Evolutionary conservation across 2,329 filamentous ascomycete genomes (phyloP), one percentile per base, ranked within the genome.

Genomic region (Didymella keratinophila): DNA sequence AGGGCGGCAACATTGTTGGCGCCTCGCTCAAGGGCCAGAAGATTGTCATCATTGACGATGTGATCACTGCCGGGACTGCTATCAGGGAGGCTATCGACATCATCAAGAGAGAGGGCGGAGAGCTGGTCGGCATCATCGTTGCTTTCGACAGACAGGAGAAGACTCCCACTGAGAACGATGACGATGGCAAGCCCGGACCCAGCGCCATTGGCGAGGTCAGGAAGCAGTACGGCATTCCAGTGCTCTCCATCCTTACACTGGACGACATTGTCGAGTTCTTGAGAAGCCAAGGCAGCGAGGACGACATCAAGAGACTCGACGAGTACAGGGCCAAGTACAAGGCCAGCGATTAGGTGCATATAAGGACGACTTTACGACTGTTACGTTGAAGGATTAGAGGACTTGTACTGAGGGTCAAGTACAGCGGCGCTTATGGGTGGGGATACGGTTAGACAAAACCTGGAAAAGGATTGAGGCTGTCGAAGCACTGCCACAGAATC

Each of bases 41-140:
- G 60, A 87, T 97, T 16, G 83, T 99, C 32, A 91, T 99, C 68
- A 89, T 99, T 39, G 95, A 99, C 81, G 95, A 98, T 79, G 94
- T 99, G 56, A 94, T 98, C 71, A 97, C 93, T 1, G 94, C 93
- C 0, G 95, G 95, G 27, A 98, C 93, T 1, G 95, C 95, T 39
- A 93, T 97, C 81, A 85, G 93, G 58, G 93, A 98, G 78, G 92
- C 94, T 14, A 93, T 98, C 60, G 87, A 87, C 53, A 95, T 97
- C 78, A 97, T 98, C 75, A 85, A 87, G 69, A 87, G 87, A 69
- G 90, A 96, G 75, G 95, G 94, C 2, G 95, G 94, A 1, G 86
- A 85, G 49, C 87, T 98, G 21, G 90, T 90, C 3, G 94, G 93
- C 28, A 93, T 98, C 56, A 86, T 97, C 20, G 90, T 99, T 30